Conservation (phyloP, 805 yeast genomes). For the Lachancea fermentati region DNA sequence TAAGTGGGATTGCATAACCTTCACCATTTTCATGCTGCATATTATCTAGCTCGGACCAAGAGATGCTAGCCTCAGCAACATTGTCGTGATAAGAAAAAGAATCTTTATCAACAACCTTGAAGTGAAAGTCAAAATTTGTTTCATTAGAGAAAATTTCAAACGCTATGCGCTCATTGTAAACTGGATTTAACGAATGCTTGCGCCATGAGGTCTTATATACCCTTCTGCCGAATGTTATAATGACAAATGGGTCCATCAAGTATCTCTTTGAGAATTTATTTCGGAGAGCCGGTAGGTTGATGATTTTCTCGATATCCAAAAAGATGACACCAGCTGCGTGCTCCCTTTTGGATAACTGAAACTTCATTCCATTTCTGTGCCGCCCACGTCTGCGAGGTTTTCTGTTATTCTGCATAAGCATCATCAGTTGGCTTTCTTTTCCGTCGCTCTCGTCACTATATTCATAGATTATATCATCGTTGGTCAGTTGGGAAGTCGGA, state of each 20-base stretch:
- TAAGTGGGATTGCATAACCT: conserved; percentile 32
- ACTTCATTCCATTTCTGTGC: conserved; percentile 15
- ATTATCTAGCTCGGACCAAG: conserved; percentile 42
- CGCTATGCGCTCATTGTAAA: conserved; percentile 72
- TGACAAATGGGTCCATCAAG: conserved; percentile 96
- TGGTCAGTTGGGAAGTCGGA: background rate
- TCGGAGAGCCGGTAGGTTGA: conserved; percentile 71
- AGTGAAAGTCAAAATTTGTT: conserved; percentile 54
- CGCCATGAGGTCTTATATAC: conserved; percentile 82
- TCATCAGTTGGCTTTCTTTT: conserved; percentile 3
- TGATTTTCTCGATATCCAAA: conserved; percentile 67
- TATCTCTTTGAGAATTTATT: conserved; percentile 65
- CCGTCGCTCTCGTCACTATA: background rate
- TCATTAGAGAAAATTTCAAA: conserved; percentile 73
- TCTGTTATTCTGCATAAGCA: conserved; percentile 6
- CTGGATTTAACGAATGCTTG: conserved; percentile 76
- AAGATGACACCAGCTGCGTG: conserved; percentile 62
- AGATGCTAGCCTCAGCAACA: conserved; percentile 61
- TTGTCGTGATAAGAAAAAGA: conserved; percentile 75
- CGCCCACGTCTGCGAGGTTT: conserved; percentile 4
- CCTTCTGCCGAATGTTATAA: conserved; percentile 81
- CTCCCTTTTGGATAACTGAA: conserved; percentile 24
- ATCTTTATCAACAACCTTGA: conserved; percentile 81
- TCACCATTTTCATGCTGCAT: conserved; percentile 26
- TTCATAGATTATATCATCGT: no score